Base-by-base conservation (phyloP, 2,329 filamentous ascomycete species). In the Ophiobolus disseminans region DNA sequence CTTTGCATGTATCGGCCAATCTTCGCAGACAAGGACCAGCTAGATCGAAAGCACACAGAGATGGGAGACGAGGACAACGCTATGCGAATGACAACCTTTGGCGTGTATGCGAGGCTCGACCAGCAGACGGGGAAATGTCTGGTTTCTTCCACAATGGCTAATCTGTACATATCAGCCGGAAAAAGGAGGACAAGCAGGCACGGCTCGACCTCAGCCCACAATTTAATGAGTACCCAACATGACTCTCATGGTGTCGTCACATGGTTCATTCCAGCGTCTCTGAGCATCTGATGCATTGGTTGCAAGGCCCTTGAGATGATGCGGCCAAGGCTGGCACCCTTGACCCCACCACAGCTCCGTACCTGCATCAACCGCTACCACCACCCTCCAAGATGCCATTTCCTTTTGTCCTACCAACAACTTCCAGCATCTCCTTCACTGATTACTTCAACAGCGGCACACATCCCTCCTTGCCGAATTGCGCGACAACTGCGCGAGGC, bases 361-460 rank as follows among this genome's bases (percentile, higher is more conserved):
- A 63, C 55, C 59, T 65, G 62, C 60, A 61, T 60, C 60, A 47
- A 46, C 53, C 41, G 47, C 49, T 30, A 36, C 35, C 42, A 47
- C 48, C 45, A 35, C 48, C 50, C 46, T 60, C 53, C 39, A 65
- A 53, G 32, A 97, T 97, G 94, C 92, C 93, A 23, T 97, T 90
- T 69, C 88, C 89, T 10, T 97, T 96, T 67, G 77, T 84, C 9
- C 84, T 97, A 23, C 92, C 94, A 2, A 97, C 93, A 1, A 97
- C 93, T 4, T 96, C 91, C 25, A 84, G 88, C 44, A 87, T 96
- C 68, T 87, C 89, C 42, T 93, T 96, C 69, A 88, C 89, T 17
- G 80, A 87, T 28, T 88, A 81, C 73, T 87, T 96, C 73, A 82
- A 77, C 62, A 93, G 89, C 65, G 84, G 86, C 57, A 91, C 90